Percentiles rank a stretch among this genome's conserved stretches.
Conservation (phyloP, 73 alveolate genomes). For the Paramecium bursaria region DNA sequence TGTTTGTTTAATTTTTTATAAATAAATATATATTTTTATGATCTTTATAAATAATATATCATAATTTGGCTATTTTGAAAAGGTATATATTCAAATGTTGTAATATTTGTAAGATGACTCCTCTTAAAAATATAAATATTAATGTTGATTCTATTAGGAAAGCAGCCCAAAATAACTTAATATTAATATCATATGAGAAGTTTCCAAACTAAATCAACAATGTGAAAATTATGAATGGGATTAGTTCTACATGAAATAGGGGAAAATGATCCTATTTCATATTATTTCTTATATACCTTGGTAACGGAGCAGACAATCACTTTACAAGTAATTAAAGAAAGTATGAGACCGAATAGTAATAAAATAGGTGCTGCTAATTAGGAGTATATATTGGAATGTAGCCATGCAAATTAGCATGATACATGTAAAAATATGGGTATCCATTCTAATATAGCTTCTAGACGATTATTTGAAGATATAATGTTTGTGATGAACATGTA, state of each 20-base stretch:
- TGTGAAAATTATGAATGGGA: neutral
- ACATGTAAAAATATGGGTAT: too few species aligned
- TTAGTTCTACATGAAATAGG: neutral
- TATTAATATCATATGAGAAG: neutral
- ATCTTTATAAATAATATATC: too few species aligned
- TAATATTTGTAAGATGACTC: slow-evolving; percentile 16
- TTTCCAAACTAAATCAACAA: neutral
- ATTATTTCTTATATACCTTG: too few species aligned
- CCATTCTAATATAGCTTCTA: too few species aligned
- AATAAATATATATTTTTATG: too few species aligned
- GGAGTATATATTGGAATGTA: neutral
- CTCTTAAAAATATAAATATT: neutral
- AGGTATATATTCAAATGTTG: neutral
- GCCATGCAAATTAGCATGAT: slow-evolving; percentile 44
- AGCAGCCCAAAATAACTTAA: slow-evolving; percentile 5
- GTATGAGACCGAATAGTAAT: slow-evolving; percentile 14
- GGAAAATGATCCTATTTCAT: neutral
- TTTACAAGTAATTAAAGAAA: slow-evolving; percentile 44
- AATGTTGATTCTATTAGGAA: neutral
- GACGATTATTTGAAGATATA: neutral
- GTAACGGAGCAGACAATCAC: slow-evolving; percentile 44
- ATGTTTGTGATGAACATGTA: neutral
- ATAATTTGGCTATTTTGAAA: too few species aligned
- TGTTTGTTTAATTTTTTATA: too few species aligned
- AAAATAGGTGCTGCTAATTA: slow-evolving; percentile 21